Base-by-base conservation (phyloP, 2,329 filamentous ascomycete species). In the Fonsecaea erecta region DNA sequence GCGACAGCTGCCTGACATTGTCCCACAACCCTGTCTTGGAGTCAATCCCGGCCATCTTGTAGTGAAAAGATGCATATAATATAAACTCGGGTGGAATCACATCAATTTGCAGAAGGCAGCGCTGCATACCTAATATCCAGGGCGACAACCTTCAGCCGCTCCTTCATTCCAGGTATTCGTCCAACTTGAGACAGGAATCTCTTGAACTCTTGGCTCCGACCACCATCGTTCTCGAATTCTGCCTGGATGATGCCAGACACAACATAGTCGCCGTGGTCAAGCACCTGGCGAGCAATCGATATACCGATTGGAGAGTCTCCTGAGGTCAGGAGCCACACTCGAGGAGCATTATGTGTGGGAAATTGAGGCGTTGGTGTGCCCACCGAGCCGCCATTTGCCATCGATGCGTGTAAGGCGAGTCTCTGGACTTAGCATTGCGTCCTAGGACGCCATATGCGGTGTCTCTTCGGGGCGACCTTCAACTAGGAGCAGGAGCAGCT, bases 301-400 rank as follows among this genome's bases (percentile, higher is more conserved):
- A 97, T 90, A 60, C 90, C 90, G 69, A 97, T 85, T 12, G 94
- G 92, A 37, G 92, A 94, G 66, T 94, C 86, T 35, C 92, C 91
- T 65, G 91, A 90, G 11, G 93, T 97, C 70, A 99, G 82, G 75
- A 99, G 88, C 95, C 95, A 98, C 73, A 94, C 92, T 74, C 94
- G 89, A 57, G 93, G 93, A 56, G 83, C 83, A 74, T 84, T 83
- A 76, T 88, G 85, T 32, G 82, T 79, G 48, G 86, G 86, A 71
- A 88, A 70, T 28, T 71, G 67, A 51, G 69, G 65, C 46, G 65
- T 56, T 26, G 69, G 64, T 54, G 58, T 67, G 56, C 67, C 60
- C 53, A 56, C 62, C 43, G 58, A 55, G 35, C 61, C 68, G 52
- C 68, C 69, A 69, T 69, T 68, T 58, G 69, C 68, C 69, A 71